phyloP scores from a whole-genome alignment of 257 asterid species.

The Primulina huaijiensis region DNA sequence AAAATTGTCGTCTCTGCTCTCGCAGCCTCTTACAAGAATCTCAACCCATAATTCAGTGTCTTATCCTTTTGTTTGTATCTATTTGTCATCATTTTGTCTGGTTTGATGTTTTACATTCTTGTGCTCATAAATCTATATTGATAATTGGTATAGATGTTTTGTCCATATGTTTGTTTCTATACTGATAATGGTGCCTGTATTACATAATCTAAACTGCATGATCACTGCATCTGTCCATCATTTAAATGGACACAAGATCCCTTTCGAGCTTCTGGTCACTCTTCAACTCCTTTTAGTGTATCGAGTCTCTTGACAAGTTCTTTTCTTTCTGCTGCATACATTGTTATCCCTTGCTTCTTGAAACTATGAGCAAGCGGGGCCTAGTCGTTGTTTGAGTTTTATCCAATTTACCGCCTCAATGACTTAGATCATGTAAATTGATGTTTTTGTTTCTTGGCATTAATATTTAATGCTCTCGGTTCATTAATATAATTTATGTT shows the following conservation, averaged over 20 bases:
- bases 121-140: neutral
- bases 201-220: neutral
- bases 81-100: too few relatives aligned
- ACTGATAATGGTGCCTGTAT: neutral
- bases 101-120: neutral
- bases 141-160: neutral
- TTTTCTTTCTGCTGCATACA: neutral
- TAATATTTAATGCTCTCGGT: neutral
- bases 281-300: neutral
- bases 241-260: too few relatives aligned
- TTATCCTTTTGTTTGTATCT: neutral
- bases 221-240: neutral
- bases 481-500: neutral
- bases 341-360: neutral
- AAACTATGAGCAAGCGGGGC: neutral
- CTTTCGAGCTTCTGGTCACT: too few relatives aligned
- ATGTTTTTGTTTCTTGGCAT: neutral
- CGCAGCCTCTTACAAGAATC: neutral
- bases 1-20: too few relatives aligned
- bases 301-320: neutral
- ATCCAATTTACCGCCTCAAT: neutral
- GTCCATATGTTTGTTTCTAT: neutral
- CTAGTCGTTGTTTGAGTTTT: neutral
- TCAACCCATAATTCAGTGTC: neutral
- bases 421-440: neutral